Conservation (phyloP, 2,329 filamentous ascomycete species). For the Chlorencoelia australis region DNA sequence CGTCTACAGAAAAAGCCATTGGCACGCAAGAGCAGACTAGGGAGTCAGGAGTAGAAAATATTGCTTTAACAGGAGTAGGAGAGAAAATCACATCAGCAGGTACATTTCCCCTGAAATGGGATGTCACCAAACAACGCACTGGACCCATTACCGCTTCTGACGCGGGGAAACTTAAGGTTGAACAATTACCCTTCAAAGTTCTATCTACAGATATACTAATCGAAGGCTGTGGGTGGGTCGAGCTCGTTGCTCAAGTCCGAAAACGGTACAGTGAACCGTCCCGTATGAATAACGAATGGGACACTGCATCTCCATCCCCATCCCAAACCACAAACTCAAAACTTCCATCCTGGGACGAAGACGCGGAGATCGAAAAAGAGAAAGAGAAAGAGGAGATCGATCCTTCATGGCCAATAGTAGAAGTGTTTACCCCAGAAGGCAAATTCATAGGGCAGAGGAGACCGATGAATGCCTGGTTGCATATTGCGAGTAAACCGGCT, state of each 20-base stretch:
- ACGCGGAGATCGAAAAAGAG: conserved; percentile 2
- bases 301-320: neutral
- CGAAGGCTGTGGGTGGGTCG: conserved; percentile 89
- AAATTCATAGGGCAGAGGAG: conserved; percentile 57
- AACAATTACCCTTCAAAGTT: conserved; percentile 68
- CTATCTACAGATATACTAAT: conserved; percentile 77
- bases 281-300: conserved; percentile 6
- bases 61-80: conserved; percentile 48
- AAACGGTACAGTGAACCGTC: conserved; percentile 36
- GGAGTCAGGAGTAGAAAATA: conserved; percentile 49
- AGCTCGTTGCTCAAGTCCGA: conserved; percentile 74
- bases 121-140: conserved; percentile 72
- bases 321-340: neutral
- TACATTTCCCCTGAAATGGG: conserved; percentile 62
- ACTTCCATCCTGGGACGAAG: neutral
- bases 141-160: conserved; percentile 59
- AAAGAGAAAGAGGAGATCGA: conserved; percentile 16
- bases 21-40: conserved; percentile 58
- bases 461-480: conserved; percentile 63
- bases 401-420: conserved; percentile 57
- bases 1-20: conserved; percentile 69
- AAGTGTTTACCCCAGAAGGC: conserved; percentile 81
- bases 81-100: conserved; percentile 60
- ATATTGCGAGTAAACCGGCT: conserved; percentile 44
- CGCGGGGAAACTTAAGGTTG: conserved; percentile 52